Conservation (phyloP, 106 monocot species). For the Agapanthus africanus region DNA sequence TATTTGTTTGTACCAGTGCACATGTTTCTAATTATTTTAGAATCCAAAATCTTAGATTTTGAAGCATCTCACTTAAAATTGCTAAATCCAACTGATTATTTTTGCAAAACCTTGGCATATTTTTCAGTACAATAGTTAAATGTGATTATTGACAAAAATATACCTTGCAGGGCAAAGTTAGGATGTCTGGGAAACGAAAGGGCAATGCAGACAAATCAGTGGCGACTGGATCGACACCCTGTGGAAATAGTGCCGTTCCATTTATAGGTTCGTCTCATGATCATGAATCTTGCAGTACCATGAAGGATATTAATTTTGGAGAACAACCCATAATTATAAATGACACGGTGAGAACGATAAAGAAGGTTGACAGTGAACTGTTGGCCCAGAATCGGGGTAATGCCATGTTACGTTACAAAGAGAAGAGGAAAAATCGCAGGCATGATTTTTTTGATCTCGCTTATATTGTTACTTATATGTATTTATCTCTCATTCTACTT, state of each 20-base stretch:
- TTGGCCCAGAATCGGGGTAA: slow-evolving; percentile 82
- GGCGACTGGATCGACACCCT: not conserved
- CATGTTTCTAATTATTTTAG: no score
- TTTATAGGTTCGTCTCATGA: slow-evolving; percentile 18
- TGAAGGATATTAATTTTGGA: slow-evolving; percentile 49
- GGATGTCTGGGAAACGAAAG: slow-evolving; percentile 4
- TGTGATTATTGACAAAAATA: no score
- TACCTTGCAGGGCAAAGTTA: slow-evolving; percentile 3
- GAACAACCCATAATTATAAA: slow-evolving; percentile 15
- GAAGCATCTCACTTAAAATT: no score
- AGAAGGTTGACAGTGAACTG: slow-evolving; percentile 48
- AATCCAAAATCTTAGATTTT: no score
- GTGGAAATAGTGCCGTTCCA: not conserved
- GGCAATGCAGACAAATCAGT: not conserved
- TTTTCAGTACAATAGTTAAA: no score
- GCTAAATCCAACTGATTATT: no score
- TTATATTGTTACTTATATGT: no score
- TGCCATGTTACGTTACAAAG: slow-evolving; percentile 92
- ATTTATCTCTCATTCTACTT: no score
- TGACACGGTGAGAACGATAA: slow-evolving; percentile 17
- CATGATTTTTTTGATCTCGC: no score
- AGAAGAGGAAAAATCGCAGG: slow-evolving; percentile 91
- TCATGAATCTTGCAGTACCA: slow-evolving; percentile 8
- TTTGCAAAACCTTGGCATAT: no score
- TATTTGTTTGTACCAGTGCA: no score